Evolutionary conservation across 371 early-diverging fungal genomes (phyloP).

Genomic region (Coemansia sp.): DNA sequence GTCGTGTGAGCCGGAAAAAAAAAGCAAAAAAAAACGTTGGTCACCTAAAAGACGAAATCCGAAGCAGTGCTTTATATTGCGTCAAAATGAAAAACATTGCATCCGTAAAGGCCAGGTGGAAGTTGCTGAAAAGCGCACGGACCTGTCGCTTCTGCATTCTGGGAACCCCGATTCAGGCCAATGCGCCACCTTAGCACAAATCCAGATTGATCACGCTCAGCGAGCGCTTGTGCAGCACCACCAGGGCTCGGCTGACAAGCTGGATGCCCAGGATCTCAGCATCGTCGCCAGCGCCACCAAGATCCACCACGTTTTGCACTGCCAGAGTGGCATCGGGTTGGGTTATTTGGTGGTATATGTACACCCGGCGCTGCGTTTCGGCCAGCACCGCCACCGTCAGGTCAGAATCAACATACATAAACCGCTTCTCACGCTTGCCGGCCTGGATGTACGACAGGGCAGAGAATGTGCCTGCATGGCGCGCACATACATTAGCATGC

Average conservation of each 20-base stretch:
- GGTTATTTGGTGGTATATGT: constrained; percentile 57
- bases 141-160: too few relatives aligned
- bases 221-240: constrained; percentile 18
- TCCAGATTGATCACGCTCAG: constrained; percentile 28
- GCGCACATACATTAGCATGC: constrained; percentile 22
- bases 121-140: not conserved
- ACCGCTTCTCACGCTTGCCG: constrained; percentile 72
- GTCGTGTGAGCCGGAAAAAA: too few relatives aligned
- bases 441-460: constrained; percentile 83
- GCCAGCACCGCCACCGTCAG: constrained; percentile 60
- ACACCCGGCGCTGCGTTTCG: constrained; percentile 69
- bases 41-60: too few relatives aligned
- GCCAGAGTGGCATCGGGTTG: constrained; percentile 11
- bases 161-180: too few relatives aligned
- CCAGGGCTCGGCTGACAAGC: constrained; percentile 10
- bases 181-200: constrained; percentile 1
- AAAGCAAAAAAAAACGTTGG: too few relatives aligned
- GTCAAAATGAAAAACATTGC: too few relatives aligned
- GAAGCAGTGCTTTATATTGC: too few relatives aligned
- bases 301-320: constrained; percentile 50
- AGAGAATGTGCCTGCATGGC: constrained; percentile 64
- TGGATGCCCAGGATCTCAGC: constrained; percentile 38
- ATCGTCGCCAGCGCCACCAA: constrained; percentile 25
- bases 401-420: constrained; percentile 59
- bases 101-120: too few relatives aligned